These are phyloP conservation scores for Pycnococcus provasolii DNA, from an alignment of 139 green algal species.

Conservation along the genomic window DNA sequence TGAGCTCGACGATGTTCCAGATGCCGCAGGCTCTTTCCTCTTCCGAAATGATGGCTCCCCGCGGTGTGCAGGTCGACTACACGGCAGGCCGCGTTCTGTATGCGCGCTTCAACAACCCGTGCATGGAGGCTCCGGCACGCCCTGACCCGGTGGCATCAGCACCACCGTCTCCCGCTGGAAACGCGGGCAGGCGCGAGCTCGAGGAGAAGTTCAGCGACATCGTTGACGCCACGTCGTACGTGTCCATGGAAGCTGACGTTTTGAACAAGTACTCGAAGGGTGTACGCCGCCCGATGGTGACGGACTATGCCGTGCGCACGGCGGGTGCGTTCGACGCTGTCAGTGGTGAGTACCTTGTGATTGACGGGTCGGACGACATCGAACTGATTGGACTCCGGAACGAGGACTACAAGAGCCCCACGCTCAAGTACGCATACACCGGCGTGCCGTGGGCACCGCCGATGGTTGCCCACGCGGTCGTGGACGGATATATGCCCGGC, in stretches of 20 bases:
- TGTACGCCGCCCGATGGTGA: neutral
- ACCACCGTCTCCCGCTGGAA: neutral
- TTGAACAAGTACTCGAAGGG: too few species aligned
- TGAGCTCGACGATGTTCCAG: slow-evolving; percentile 21
- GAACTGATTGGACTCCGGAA: neutral
- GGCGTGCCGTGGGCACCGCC: slow-evolving; percentile 19
- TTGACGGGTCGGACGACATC: neutral
- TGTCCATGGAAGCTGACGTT: too few species aligned
- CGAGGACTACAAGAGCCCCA: neutral
- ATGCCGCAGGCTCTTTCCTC: slow-evolving; percentile 9
- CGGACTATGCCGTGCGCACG: neutral
- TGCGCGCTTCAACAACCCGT: slow-evolving; percentile 25
- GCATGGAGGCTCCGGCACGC: slow-evolving; percentile 1
- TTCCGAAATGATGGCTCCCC: neutral
- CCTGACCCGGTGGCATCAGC: neutral
- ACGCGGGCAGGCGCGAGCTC: too few species aligned
- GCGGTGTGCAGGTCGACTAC: slow-evolving; percentile 17
- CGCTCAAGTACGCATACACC: slow-evolving; percentile 20
- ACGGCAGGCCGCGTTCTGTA: slow-evolving; percentile 22
- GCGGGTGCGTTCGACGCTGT: neutral
- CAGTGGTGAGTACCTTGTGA: neutral
- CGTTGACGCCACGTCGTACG: neutral
- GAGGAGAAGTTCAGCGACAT: neutral
- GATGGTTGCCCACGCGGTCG: neutral
- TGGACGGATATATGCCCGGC: neutral